phyloP scores from a whole-genome alignment of 2,329 filamentous ascomycete genomes.

The Proliferodiscus dingleyae region DNA sequence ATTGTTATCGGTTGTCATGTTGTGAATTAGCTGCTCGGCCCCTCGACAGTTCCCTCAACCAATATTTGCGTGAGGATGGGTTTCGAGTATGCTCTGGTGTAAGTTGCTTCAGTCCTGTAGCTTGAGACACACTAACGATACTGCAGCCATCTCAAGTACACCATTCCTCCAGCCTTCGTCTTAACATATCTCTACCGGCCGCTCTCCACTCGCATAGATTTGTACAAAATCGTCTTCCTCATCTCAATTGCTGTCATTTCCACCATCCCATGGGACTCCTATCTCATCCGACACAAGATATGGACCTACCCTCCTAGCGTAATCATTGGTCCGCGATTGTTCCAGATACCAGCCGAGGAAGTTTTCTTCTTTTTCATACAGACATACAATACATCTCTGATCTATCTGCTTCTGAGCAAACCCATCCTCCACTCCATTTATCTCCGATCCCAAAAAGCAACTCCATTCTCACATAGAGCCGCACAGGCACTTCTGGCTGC shows the following conservation, averaged over 20 bases:
- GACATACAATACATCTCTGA: constrained; percentile 65
- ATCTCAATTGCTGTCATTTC: constrained; percentile 59
- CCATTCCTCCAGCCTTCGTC: constrained; percentile 55
- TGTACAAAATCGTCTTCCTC: constrained; percentile 58
- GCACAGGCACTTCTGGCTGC: constrained; percentile 47
- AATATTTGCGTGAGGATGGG: constrained; percentile 39
- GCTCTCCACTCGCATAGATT: constrained; percentile 55
- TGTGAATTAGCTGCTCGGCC: not conserved
- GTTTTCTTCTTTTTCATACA: constrained; percentile 75
- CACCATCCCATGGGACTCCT: constrained; percentile 73
- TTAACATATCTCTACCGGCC: constrained; percentile 57
- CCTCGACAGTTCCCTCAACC: not conserved
- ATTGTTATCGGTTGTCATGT: not conserved
- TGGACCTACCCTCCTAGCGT: constrained; percentile 68
- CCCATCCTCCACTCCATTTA: constrained; percentile 52
- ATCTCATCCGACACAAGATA: constrained; percentile 61
- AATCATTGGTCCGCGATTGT: constrained; percentile 57
- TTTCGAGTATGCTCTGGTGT: constrained; percentile 59
- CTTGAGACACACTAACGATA: constrained; percentile 6
- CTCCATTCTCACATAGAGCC: constrained; percentile 31
- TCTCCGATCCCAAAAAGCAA: constrained; percentile 31
- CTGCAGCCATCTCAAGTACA: constrained; percentile 57
- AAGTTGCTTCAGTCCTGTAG: constrained; percentile 30
- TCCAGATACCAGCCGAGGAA: constrained; percentile 65
- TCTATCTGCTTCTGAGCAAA: constrained; percentile 66